Percentiles rank a stretch among this genome's conserved stretches.
Evolutionary conservation across 2,329 filamentous ascomycete genomes (phyloP).

Genomic region (Aspergillus awamori): DNA sequence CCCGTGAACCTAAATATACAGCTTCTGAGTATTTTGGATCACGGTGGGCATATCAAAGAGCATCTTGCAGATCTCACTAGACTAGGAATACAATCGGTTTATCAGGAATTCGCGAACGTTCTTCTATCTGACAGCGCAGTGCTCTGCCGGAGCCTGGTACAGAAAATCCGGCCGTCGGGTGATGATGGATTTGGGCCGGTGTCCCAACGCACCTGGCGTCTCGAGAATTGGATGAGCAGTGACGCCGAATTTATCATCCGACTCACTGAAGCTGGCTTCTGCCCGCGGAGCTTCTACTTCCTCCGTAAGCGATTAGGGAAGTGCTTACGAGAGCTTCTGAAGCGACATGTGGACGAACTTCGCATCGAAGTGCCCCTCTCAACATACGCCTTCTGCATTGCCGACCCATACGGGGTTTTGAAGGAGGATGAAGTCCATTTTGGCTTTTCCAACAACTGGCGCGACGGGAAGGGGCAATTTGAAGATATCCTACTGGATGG

Average conservation of each 20-base stretch:
- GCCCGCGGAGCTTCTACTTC: constrained; percentile 44
- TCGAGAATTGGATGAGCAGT: constrained; percentile 42
- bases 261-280: constrained; percentile 52
- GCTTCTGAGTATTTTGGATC: constrained; percentile 58
- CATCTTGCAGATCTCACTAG: constrained; percentile 49
- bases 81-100: constrained; percentile 39
- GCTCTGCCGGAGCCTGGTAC: constrained; percentile 41
- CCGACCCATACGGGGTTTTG: constrained; percentile 57
- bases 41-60: constrained; percentile 51
- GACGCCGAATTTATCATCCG: constrained; percentile 41
- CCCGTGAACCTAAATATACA: constrained; percentile 55
- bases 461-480: constrained; percentile 39
- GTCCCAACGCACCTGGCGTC: constrained; percentile 25
- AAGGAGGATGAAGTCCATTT: constrained; percentile 59
- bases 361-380: constrained; percentile 54
- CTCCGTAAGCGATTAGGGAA: constrained; percentile 45
- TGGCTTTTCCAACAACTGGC: constrained; percentile 54
- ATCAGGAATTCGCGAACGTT: constrained; percentile 42
- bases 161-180: constrained; percentile 33
- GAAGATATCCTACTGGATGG: constrained; percentile 51
- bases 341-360: constrained; percentile 49
- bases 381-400: constrained; percentile 59
- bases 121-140: constrained; percentile 36
- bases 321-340: constrained; percentile 45
- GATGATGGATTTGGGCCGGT: constrained; percentile 27